Percentiles rank a stretch among this genome's conserved stretches.
Conservation (phyloP, 108 stramenopile genomes). For the Mayamaea pseudoterrestris region DNA sequence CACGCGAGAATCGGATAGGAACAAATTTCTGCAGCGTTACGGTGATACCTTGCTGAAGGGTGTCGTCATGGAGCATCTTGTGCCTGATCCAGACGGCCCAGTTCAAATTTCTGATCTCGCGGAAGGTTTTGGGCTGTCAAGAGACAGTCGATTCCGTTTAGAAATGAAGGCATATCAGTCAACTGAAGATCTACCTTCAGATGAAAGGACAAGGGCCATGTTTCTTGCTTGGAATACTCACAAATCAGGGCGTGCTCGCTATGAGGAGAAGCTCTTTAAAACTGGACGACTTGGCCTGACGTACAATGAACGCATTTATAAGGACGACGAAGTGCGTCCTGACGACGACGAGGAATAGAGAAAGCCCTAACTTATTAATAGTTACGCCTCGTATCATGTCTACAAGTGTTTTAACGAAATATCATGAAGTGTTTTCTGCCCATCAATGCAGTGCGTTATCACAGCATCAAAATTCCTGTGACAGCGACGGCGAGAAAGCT, state of each 20-base stretch:
- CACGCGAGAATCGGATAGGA: conserved; percentile 34
- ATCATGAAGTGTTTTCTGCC: no score
- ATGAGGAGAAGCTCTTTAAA: conserved; percentile 72
- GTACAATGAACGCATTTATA: no score
- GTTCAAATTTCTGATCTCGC: conserved; percentile 44
- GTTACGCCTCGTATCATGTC: no score
- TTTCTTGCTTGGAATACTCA: conserved; percentile 65
- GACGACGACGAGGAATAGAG: no score
- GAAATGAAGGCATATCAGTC: conserved; percentile 48
- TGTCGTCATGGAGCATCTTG: conserved; percentile 60
- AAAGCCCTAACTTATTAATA: no score
- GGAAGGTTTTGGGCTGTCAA: neutral
- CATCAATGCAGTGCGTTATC: no score
- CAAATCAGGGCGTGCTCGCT: conserved; percentile 65
- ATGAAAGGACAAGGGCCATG: conserved; percentile 38
- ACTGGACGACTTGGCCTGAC: conserved; percentile 42
- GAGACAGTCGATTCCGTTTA: conserved; percentile 43
- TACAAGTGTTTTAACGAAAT: no score
- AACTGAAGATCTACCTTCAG: conserved; percentile 19
- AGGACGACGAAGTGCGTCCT: no score
- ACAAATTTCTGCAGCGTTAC: conserved; percentile 50
- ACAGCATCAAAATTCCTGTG: no score
- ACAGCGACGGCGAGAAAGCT: no score
- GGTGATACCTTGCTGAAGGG: conserved; percentile 64
- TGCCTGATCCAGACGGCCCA: conserved; percentile 61